These are phyloP conservation scores for Dacryopinax spathularia DNA, from an alignment of 768 basidiomycete genomes.

Conservation along the genomic window DNA sequence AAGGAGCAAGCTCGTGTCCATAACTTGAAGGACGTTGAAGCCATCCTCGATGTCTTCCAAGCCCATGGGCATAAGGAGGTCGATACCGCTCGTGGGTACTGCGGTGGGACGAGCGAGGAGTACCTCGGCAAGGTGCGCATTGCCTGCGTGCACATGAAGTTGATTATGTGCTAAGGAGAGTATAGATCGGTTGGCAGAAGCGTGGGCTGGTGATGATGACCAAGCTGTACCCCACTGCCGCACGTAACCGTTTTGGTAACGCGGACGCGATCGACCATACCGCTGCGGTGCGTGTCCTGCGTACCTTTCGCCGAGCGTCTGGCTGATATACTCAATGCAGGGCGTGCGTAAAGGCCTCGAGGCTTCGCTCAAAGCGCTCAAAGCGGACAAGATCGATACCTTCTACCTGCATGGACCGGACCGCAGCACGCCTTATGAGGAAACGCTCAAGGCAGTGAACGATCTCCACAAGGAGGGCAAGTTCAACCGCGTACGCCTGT, in stretches of 20 bases:
- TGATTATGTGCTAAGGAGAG: not conserved
- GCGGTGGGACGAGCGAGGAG: constrained; percentile 24
- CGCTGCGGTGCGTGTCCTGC: constrained; percentile 13
- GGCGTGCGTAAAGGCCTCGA: constrained; percentile 27
- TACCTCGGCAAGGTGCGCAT: constrained; percentile 34
- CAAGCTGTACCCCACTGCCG: constrained; percentile 37
- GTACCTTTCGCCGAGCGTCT: not conserved
- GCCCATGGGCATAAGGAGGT: constrained; percentile 43
- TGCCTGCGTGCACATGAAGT: constrained; percentile 17
- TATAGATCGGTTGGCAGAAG: constrained; percentile 27
- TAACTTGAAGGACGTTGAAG: constrained; percentile 34
- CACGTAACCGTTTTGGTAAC: constrained; percentile 8
- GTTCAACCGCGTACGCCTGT: constrained; percentile 26
- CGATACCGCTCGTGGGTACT: constrained; percentile 21
- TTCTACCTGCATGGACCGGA: constrained; percentile 36
- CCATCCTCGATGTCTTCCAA: constrained; percentile 40
- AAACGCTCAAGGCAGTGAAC: constrained; percentile 34
- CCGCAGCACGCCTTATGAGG: constrained; percentile 33
- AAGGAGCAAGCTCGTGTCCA: constrained; percentile 32
- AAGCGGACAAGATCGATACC: constrained; percentile 33
- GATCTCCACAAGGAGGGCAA: constrained; percentile 39
- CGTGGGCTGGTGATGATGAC: constrained; percentile 44
- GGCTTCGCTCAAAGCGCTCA: constrained; percentile 31
- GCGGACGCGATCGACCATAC: constrained; percentile 16
- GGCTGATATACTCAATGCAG: constrained; percentile 12